Conservation (phyloP, 176 grass and related monocot species). For the Thinopyrum elongatum region DNA sequence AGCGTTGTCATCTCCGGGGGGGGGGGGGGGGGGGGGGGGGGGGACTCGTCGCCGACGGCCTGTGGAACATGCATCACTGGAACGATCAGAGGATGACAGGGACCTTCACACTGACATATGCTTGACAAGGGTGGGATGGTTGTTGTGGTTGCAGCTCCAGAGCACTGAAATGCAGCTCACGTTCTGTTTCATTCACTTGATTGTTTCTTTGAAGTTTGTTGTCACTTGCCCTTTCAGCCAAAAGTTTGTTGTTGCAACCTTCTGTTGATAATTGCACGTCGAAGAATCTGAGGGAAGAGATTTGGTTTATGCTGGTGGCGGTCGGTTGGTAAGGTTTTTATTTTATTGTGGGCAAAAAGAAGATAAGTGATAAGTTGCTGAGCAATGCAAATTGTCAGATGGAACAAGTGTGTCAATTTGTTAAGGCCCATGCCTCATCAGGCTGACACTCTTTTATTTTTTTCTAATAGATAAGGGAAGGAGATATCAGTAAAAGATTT, state of each 20-base stretch:
- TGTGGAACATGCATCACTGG: constrained; percentile 21
- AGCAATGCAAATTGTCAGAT: constrained; percentile 12
- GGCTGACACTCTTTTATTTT: not conserved
- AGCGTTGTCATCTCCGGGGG: constrained; percentile 21
- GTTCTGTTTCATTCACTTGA: not conserved
- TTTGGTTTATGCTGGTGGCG: constrained; percentile 9
- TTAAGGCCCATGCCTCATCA: constrained; percentile 40
- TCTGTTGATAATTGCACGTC: not conserved
- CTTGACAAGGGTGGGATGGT: constrained; percentile 6
- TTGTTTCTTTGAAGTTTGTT: not conserved
- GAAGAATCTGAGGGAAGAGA: constrained; percentile 7
- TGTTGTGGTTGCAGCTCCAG: not conserved
- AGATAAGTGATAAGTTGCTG: constrained; percentile 21
- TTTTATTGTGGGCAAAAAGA: not conserved
- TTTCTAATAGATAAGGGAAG: not conserved
- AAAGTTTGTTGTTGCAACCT: not conserved
- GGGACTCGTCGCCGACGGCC: not conserved
- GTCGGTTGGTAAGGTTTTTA: constrained; percentile 13
- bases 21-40: constrained; percentile 13
- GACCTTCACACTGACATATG: constrained; percentile 22
- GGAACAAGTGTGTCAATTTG: constrained; percentile 29
- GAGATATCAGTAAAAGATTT: constrained; percentile 28
- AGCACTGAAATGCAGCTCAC: constrained; percentile 4
- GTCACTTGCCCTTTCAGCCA: not conserved
- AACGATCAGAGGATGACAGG: constrained; percentile 20